These are phyloP conservation scores for Fraxinus pennsylvanica DNA, from an alignment of 257 asterid genomes.

Conservation along the genomic window DNA sequence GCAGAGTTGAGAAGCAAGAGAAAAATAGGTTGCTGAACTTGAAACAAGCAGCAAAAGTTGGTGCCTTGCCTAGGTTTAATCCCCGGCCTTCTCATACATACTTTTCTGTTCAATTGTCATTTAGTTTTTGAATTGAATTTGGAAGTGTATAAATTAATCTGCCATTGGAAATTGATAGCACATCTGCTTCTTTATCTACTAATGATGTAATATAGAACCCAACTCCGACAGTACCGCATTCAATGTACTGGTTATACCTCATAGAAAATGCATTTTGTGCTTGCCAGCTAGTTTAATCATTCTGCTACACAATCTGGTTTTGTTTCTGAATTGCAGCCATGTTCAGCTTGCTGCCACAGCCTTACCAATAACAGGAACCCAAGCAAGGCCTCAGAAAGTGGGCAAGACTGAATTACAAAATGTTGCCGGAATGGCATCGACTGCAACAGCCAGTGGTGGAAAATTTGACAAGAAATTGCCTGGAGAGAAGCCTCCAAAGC, in stretches of 20 bases:
- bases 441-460: slow-evolving; percentile 95
- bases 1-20: slow-evolving; percentile 79
- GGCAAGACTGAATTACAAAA: slow-evolving; percentile 80
- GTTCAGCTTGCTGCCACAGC: slow-evolving; percentile 85
- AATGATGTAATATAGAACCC: not conserved
- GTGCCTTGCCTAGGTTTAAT: slow-evolving; percentile 83
- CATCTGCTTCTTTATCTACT: not conserved
- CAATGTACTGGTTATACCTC: not conserved
- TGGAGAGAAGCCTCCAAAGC: slow-evolving; percentile 84
- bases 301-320: slow-evolving; percentile 14
- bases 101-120: not conserved
- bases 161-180: not conserved
- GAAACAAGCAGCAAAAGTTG: slow-evolving; percentile 79
- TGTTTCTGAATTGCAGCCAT: slow-evolving; percentile 61
- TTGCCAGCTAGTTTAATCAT: slow-evolving; percentile 7
- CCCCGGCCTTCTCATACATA: not conserved
- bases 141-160: not conserved
- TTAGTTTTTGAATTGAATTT: not conserved
- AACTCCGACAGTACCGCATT: not conserved
- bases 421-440: slow-evolving; percentile 93
- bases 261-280: not conserved
- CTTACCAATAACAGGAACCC: slow-evolving; percentile 82
- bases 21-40: slow-evolving; percentile 66
- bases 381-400: slow-evolving; percentile 57
- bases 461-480: slow-evolving; percentile 93